Evolutionary conservation across 2,329 filamentous ascomycete genomes (phyloP).

Genomic region (Penicillium occitanis): DNA sequence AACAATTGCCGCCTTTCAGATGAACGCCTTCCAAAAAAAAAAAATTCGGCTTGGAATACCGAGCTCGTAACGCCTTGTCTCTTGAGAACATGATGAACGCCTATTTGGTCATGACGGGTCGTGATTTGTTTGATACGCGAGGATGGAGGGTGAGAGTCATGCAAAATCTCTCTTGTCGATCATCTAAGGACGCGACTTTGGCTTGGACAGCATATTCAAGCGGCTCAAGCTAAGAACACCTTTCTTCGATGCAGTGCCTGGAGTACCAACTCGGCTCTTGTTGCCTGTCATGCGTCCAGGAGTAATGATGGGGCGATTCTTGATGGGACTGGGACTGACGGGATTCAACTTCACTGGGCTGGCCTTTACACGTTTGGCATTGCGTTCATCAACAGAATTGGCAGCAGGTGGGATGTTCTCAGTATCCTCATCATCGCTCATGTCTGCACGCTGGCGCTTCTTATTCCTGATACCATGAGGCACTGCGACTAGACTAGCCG

Average conservation of each 20-base stretch:
- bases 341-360: conserved; percentile 24
- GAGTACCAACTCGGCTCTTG: conserved; percentile 33
- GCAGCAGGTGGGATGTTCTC: conserved; percentile 29
- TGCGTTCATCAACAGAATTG: conserved; percentile 29
- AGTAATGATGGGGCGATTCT: conserved; percentile 31
- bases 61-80: conserved; percentile 10
- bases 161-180: neutral
- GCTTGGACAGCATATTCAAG: conserved; percentile 49
- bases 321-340: conserved; percentile 37
- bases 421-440: conserved; percentile 20
- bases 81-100: neutral
- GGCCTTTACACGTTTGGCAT: conserved; percentile 38
- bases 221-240: conserved; percentile 46
- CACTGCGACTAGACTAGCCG: conserved; percentile 35
- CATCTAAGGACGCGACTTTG: conserved; percentile 41
- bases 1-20: neutral
- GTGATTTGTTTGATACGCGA: neutral
- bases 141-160: neutral
- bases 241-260: conserved; percentile 33
- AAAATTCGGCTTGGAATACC: neutral
- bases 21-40: neutral
- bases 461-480: conserved; percentile 41
- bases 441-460: conserved; percentile 26
- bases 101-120: conserved; percentile 1
- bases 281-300: conserved; percentile 26